Evolutionary conservation across 164 flowering plant species (phyloP).

Genomic region (Macadamia tetraphylla): DNA sequence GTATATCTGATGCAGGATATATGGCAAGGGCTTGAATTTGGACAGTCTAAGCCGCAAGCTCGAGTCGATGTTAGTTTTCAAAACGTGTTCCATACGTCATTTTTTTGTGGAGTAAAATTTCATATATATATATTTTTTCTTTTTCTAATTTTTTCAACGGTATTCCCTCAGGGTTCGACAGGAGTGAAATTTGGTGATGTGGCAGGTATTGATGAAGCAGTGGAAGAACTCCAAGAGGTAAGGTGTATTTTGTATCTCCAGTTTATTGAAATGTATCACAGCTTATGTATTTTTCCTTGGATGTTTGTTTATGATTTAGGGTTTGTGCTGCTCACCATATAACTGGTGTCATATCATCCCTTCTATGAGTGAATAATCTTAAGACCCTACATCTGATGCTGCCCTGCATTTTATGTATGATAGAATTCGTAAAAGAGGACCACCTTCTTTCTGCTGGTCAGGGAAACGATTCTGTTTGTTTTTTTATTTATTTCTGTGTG

Average conservation of each 20-base stretch:
- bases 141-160: slow-evolving; percentile 9
- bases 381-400: slow-evolving; percentile 1
- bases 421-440: too few relatives aligned
- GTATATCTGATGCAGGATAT: slow-evolving; percentile 54
- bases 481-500: too few relatives aligned
- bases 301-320: neutral
- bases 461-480: too few relatives aligned
- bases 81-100: neutral
- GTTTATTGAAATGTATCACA: slow-evolving; percentile 1
- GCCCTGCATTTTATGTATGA: neutral
- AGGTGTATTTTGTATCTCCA: neutral
- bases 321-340: neutral
- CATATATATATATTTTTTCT: neutral
- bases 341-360: neutral
- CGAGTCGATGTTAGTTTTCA: slow-evolving; percentile 87
- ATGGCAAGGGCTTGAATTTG: slow-evolving; percentile 93
- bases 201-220: slow-evolving; percentile 98
- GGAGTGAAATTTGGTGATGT: slow-evolving; percentile 83
- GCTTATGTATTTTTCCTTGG: neutral
- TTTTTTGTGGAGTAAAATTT: neutral
- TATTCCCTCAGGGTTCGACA: slow-evolving; percentile 71
- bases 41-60: slow-evolving; percentile 92
- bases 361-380: neutral
- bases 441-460: too few relatives aligned
- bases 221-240: slow-evolving; percentile 97